Evolutionary conservation across 2,329 filamentous ascomycete genomes (phyloP).

Genomic region (Scedosporium apiospermum): DNA sequence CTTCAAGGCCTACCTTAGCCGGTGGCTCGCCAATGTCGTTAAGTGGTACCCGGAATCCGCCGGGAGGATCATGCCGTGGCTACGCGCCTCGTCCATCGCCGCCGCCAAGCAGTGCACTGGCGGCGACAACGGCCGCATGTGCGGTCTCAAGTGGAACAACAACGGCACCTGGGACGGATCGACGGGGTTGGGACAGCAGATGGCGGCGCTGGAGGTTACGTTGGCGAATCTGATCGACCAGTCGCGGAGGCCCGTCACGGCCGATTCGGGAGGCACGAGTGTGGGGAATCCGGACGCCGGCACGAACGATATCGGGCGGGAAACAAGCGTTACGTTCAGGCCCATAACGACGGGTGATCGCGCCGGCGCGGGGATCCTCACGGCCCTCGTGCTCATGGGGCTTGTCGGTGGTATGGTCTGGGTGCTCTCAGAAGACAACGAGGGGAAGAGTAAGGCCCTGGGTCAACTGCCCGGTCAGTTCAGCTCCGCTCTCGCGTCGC

Average conservation of each 20-base stretch:
- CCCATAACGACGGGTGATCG: conserved; percentile 47
- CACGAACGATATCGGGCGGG: conserved; percentile 34
- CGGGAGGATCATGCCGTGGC: conserved; percentile 39
- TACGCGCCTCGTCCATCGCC: conserved; percentile 45
- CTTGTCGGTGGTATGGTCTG: conserved; percentile 44
- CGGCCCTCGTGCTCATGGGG: conserved; percentile 43
- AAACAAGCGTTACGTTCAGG: conserved; percentile 16
- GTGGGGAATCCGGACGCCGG: conserved; percentile 35
- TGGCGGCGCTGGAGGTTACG: conserved; percentile 58
- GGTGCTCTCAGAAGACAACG: conserved; percentile 37
- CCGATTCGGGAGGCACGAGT: conserved; percentile 48
- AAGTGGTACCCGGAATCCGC: conserved; percentile 55
- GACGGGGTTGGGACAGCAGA: conserved; percentile 59
- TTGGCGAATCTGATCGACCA: conserved; percentile 48
- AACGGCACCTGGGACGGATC: conserved; percentile 45
- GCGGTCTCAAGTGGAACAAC: conserved; percentile 50
- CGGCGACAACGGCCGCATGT: conserved; percentile 46
- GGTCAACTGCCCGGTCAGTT: background rate
- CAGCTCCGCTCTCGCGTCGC: background rate
- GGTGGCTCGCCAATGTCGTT: conserved; percentile 52
- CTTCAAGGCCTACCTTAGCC: conserved; percentile 54
- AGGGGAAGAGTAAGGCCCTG: conserved; percentile 17
- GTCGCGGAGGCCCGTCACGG: conserved; percentile 32
- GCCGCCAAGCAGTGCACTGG: conserved; percentile 49
- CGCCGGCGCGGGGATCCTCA: conserved; percentile 59